Percentiles rank a stretch among this genome's conserved stretches.
Evolutionary conservation across 257 asterid species (phyloP).

Genomic region (Rubia yunnanensis): DNA sequence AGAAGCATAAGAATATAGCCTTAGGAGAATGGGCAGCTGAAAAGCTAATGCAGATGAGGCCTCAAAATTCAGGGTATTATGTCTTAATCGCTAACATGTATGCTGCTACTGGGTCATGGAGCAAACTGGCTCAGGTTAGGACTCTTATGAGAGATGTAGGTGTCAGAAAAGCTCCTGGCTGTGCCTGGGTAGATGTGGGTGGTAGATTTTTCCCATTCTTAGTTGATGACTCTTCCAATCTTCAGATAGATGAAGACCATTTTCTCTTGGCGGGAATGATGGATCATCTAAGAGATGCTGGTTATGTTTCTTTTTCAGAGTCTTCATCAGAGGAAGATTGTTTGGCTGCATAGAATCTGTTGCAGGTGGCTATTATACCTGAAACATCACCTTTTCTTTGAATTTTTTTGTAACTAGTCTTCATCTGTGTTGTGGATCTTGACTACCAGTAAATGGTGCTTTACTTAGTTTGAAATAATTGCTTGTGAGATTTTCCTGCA

Average conservation of each 20-base stretch:
- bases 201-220: constrained; percentile 52
- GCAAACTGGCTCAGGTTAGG: constrained; percentile 58
- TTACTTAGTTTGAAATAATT: constrained; percentile 46
- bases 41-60: constrained; percentile 57
- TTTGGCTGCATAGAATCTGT: constrained; percentile 17
- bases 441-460: background rate
- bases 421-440: background rate
- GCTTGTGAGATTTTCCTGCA: constrained; percentile 73
- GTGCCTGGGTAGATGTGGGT: constrained; percentile 74
- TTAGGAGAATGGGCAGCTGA: constrained; percentile 93
- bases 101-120: constrained; percentile 76
- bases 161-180: constrained; percentile 75
- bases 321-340: constrained; percentile 31
- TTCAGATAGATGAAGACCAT: constrained; percentile 37
- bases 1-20: constrained; percentile 50
- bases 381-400: background rate
- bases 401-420: background rate
- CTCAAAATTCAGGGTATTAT: constrained; percentile 60
- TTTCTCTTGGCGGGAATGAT: constrained; percentile 37
- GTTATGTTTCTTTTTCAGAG: constrained; percentile 26
- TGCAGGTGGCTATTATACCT: background rate
- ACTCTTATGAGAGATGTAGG: constrained; percentile 65
- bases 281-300: constrained; percentile 53
- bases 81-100: constrained; percentile 83
- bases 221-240: constrained; percentile 51